phyloP scores from a whole-genome alignment of 805 yeast genomes.

The Brettanomyces nanus region DNA sequence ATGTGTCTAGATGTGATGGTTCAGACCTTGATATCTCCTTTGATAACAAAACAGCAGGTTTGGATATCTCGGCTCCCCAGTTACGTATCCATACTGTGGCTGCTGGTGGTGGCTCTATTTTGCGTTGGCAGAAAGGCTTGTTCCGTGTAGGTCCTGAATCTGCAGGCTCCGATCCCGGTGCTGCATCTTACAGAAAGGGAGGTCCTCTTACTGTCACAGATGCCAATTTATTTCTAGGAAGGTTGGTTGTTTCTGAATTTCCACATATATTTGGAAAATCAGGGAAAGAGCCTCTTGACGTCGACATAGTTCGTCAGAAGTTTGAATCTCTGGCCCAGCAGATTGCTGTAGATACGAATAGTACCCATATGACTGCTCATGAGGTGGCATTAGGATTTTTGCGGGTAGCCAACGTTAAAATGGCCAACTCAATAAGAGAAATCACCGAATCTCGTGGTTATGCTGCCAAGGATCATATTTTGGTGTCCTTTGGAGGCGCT shows the following conservation, averaged over 20 bases:
- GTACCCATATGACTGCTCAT: conserved; percentile 38
- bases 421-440: conserved; percentile 77
- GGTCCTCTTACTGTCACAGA: conserved; percentile 84
- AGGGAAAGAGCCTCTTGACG: conserved; percentile 60
- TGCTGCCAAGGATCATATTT: conserved; percentile 48
- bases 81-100: conserved; percentile 65
- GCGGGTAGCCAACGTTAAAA: conserved; percentile 71
- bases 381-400: conserved; percentile 73
- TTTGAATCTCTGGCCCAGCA: conserved; percentile 44
- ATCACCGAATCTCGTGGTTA: conserved; percentile 76
- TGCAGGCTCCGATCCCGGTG: conserved; percentile 83
- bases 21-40: conserved; percentile 54
- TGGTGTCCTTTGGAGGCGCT: conserved; percentile 83
- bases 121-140: conserved; percentile 57
- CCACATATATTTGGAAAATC: conserved; percentile 77
- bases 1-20: conserved; percentile 50
- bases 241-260: conserved; percentile 61
- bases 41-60: conserved; percentile 69
- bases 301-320: conserved; percentile 39
- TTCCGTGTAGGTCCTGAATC: conserved; percentile 79
- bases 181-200: conserved; percentile 73
- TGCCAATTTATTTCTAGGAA: conserved; percentile 65
- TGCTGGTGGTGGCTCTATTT: conserved; percentile 68
- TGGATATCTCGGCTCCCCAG: conserved; percentile 71
- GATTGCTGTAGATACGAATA: conserved; percentile 37